These are phyloP conservation scores for Hymenoscyphus repandus DNA, from an alignment of 2,329 filamentous ascomycete genomes.

Conservation along the genomic window DNA sequence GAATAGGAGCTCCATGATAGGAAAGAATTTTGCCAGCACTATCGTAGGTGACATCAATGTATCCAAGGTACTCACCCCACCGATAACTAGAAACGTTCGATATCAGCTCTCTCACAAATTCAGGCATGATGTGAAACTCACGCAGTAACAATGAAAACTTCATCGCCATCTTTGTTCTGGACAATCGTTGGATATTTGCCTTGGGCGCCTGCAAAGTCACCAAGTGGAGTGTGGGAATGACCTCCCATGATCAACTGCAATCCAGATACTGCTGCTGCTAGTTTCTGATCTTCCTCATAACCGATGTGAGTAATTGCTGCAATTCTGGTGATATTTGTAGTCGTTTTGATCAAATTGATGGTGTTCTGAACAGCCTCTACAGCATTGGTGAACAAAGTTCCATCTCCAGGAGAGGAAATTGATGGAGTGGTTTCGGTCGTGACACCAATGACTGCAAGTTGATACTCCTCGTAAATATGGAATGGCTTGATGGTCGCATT, in stretches of 20 bases:
- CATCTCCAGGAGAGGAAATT: constrained; percentile 53
- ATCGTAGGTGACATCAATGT: constrained; percentile 62
- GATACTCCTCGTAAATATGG: constrained; percentile 56
- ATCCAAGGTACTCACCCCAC: constrained; percentile 64
- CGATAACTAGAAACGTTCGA: neutral
- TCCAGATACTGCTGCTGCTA: constrained; percentile 54
- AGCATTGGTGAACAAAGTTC: constrained; percentile 54
- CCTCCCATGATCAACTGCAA: constrained; percentile 65
- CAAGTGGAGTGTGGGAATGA: constrained; percentile 56
- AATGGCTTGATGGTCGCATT: constrained; percentile 62
- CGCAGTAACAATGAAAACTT: constrained; percentile 57
- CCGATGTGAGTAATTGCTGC: constrained; percentile 64
- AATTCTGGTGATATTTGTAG: constrained; percentile 58
- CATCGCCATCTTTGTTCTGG: constrained; percentile 53
- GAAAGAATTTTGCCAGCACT: constrained; percentile 53
- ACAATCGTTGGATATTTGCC: constrained; percentile 61
- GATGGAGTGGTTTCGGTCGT: constrained; percentile 54
- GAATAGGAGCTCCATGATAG: constrained; percentile 60
- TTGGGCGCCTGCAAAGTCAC: constrained; percentile 50
- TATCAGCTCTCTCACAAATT: no score
- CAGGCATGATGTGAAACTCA: constrained; percentile 38
- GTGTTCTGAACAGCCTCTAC: constrained; percentile 54
- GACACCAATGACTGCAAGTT: constrained; percentile 58
- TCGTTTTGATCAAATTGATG: constrained; percentile 55
- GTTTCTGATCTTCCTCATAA: constrained; percentile 56